phyloP scores from a whole-genome alignment of 805 yeast species.

The Sugiyamaella smithiae region DNA sequence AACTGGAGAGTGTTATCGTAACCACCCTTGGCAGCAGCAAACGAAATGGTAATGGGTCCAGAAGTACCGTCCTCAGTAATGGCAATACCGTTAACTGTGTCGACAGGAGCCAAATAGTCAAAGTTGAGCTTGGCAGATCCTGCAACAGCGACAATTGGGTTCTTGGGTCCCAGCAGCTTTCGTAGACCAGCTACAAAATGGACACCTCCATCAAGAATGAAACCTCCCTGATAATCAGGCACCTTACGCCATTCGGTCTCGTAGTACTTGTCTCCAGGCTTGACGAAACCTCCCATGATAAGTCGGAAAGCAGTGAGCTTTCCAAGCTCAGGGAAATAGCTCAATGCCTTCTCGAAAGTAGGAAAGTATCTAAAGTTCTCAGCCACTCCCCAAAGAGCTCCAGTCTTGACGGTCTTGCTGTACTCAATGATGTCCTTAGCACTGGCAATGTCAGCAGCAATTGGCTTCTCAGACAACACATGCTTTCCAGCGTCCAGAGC shows the following conservation, averaged over 20 bases:
- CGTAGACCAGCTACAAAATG: conserved; percentile 25
- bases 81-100: conserved; percentile 19
- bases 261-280: conserved; percentile 20
- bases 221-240: conserved; percentile 29
- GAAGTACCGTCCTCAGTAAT: conserved; percentile 17
- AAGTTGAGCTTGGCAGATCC: conserved; percentile 13
- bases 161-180: conserved; percentile 10
- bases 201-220: conserved; percentile 28
- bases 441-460: conserved; percentile 22
- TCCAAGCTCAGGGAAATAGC: conserved; percentile 15
- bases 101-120: conserved; percentile 21
- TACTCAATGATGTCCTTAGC: conserved; percentile 21
- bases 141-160: conserved; percentile 13
- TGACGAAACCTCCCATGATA: conserved; percentile 14
- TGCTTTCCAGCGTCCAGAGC: conserved; percentile 30
- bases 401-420: conserved; percentile 8
- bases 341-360: conserved; percentile 18
- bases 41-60: conserved; percentile 23
- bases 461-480: conserved; percentile 30
- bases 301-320: conserved; percentile 17
- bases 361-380: conserved; percentile 24
- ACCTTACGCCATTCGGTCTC: conserved; percentile 26
- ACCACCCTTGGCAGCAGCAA: conserved; percentile 18
- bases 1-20: conserved; percentile 18
- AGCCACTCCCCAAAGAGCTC: conserved; percentile 22